phyloP scores from a whole-genome alignment of 306 rosid genomes.

The Prunus campanulata region DNA sequence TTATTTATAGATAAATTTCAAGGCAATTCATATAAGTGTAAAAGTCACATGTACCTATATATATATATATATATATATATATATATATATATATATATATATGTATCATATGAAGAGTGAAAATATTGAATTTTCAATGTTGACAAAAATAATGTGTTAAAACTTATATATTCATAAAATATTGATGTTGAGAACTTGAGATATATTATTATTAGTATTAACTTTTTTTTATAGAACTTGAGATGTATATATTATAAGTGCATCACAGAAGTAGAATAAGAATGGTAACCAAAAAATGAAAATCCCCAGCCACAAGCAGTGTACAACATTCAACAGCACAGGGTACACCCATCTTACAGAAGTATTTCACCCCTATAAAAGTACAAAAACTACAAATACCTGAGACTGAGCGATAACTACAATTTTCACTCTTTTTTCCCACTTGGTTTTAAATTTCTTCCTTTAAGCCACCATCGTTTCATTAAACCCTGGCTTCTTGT shows the following conservation, averaged over 20 bases:
- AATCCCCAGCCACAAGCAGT: not conserved
- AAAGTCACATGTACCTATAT: too few species aligned
- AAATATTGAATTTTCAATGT: too few species aligned
- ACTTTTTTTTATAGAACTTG: too few species aligned
- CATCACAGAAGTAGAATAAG: too few species aligned
- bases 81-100: too few species aligned
- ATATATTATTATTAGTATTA: too few species aligned
- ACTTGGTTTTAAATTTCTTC: slow-evolving; percentile 13
- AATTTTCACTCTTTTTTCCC: not conserved
- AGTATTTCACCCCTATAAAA: not conserved
- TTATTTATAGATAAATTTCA: too few species aligned
- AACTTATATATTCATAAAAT: not conserved
- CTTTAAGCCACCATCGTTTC: not conserved
- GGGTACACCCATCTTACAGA: not conserved
- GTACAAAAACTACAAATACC: not conserved
- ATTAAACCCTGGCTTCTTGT: not conserved
- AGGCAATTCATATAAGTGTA: too few species aligned
- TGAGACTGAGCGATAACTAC: not conserved
- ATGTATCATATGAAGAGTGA: too few species aligned
- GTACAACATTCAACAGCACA: not conserved
- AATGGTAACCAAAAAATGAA: not conserved
- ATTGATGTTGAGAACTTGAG: not conserved
- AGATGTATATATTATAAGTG: not conserved
- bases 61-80: too few species aligned
- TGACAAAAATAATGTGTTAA: too few species aligned